Base-by-base conservation (phyloP, 441 rosid species). In the Croton laevigatus region DNA sequence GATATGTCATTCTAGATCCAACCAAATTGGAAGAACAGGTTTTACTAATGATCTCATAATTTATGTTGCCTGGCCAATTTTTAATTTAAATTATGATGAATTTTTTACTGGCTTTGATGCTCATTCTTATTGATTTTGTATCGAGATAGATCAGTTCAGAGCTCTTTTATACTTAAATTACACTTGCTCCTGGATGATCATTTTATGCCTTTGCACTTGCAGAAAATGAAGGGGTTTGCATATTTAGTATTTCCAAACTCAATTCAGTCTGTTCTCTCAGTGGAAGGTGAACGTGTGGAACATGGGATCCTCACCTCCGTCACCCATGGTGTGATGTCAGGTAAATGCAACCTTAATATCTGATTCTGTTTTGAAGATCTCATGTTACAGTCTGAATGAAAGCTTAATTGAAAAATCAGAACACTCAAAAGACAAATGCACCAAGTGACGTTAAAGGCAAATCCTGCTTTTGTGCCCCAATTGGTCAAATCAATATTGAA, bases 1-100 rank as follows among this genome's bases (percentile, higher is more conserved):
- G 91, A 70, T 69, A 65, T 27, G 84, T 87, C 4, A 69, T 92
- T 53, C 78, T 94, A 77, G 99, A 94, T 55, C 99, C 97, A 8
- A 90, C 85, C 75, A 92, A 88, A 84, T 76, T 80, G 62, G 99
- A 90, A 81, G 99, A 90, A 81, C 90, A 90, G 96, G 99, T 90
- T 70, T 61, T 62, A 27, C 71, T 2, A 27, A 65, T 71, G 44
- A 9, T 32, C 32, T 16, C 38, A 6, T 46, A 52, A 13, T 32
- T 57, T 46, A 6, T n/a, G 48, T 27, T 49, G 19, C 23, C 10
- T 3, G 3, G n/a, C n/a, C n/a, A n/a, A n/a, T n/a, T 49, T 20
- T n/a, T 20, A 10, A 61, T 54, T 57, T n/a, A 16, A 20, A 14
- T 38, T 73, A 27, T 3, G 3, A 13, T 19, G 42, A 19, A 23